Evolutionary conservation across 139 green algal species (phyloP).

Genomic region (Limnomonas spitsbergensis): DNA sequence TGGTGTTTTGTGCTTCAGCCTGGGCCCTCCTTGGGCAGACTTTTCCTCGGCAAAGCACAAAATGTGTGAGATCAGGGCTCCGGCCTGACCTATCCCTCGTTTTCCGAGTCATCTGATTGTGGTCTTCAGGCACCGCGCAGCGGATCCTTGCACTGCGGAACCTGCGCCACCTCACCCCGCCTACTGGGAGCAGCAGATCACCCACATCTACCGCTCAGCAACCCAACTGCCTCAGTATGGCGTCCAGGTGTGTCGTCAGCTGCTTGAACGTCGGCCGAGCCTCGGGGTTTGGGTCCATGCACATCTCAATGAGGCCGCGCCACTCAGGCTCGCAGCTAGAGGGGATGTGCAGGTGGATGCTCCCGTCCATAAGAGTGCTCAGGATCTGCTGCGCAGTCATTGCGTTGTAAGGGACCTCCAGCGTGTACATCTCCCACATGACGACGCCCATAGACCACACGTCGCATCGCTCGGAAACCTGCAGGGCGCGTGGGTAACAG

Average conservation of each 20-base stretch:
- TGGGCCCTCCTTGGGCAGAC: no score
- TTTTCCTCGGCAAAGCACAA: no score
- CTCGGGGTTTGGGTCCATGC: constrained; percentile 66
- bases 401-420: constrained; percentile 49
- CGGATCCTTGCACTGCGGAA: no score
- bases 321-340: constrained; percentile 76
- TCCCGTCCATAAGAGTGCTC: constrained; percentile 49
- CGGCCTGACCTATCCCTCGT: no score
- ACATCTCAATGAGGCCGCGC: constrained; percentile 66
- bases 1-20: no score
- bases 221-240: constrained; percentile 12
- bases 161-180: no score
- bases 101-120: no score
- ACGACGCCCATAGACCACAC: constrained; percentile 65
- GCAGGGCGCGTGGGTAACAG: no score
- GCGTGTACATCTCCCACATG: constrained; percentile 67
- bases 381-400: constrained; percentile 72
- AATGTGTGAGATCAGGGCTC: no score
- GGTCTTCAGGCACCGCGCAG: no score
- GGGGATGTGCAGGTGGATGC: constrained; percentile 63
- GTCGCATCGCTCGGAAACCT: constrained; percentile 55
- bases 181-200: no score
- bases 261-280: constrained; percentile 62
- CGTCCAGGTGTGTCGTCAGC: constrained; percentile 44
- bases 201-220: no score